Evolutionary conservation across 371 early-diverging fungal species (phyloP), one percentile per base, ranked within the genome.

Genomic region (Lichtheimia hyalospora): DNA sequence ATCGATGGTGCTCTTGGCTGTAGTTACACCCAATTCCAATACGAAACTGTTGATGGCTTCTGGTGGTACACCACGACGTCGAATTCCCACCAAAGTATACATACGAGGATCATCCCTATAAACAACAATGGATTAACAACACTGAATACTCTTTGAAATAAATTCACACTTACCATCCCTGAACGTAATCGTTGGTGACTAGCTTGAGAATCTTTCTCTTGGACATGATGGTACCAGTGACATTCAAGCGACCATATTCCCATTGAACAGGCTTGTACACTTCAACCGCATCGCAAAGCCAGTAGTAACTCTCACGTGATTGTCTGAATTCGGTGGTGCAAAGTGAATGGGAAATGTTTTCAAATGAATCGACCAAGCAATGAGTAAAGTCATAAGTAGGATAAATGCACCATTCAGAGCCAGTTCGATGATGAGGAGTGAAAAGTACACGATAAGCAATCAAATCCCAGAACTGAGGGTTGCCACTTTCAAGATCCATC

Each of bases 381-480:
- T 99, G 99, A 4, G 99, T 97, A 76, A 91, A 99, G 78, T 99
- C 99, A 73, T 99, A 99, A 14, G 99, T 99, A 42, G 99, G 99
- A 77, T 99, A 99, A 70, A 99, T 92, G 68, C 96, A 88, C 97
- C 98, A 99, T 52, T 89, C 78, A 44, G 88, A 83, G 15, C 93
- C 96, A 10, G 99, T 97, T 56, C 96, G 91, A 70, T 89, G 90
- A 74, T 99, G 99, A 50, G 89, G 89, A 3, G 96, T 86, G 67
- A 92, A 93, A 52, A 97, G 66, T 28, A 99, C 90, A 62, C 99
- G 91, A 81, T 98, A 99, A 39, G 99, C 99, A 46, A 99, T 93
- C 68, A 98, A 78, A 72, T 99, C 99, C 96, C 99, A 97, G 86
- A 99, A 96, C 78, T 97, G 95, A 43, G 99, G 99, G 74, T 99